Base-by-base conservation (phyloP, 768 basidiomycete genomes). In the Pisolithus sp. region DNA sequence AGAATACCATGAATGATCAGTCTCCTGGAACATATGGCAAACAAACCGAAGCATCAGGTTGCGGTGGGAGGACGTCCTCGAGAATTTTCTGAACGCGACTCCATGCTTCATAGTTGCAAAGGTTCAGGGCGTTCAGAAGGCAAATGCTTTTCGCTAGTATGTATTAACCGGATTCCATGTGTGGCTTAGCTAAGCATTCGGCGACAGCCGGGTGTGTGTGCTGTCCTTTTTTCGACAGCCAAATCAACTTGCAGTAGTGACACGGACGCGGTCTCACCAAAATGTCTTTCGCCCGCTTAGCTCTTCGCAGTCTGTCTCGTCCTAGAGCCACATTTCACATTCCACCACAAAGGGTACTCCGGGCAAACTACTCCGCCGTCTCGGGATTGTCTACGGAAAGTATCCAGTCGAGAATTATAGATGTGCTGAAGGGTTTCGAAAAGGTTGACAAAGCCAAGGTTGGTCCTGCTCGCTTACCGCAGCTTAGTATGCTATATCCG, bases 41-140 rank as follows among this genome's bases (percentile, higher is more conserved):
- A 50, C 77, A 53, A 60, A 94, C 93, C 95, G 78, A 50, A 98
- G 75, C 86, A 98, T 92, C 50, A 96, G 77, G 75, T 86, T 87
- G 60, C 95, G 78, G 65, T 98, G 95, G 10, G 93, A 89, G 50
- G 91, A 85, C 18, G 90, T 87, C 71, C 94, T 81, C 64, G 89
- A 89, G 66, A 96, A 83, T 64, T 94, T 95, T 64, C 93, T 82
- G 69, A 93, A 90, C 18, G 90, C 89, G 50, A 91, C 77, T 38
- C 93, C 91, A 82, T 97, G 93, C 76, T 95, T 93, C 93, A 95
- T 94, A 58, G 3, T 28, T 28, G 24, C 43, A 44, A 12, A 6
- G 24, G 15, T 24, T 21, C 1, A 30, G 26, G 26, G 15, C 13
- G 30, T 30, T 28, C 23, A 8, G 43, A 44, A 12, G 26, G 23